Base-by-base conservation (phyloP, 1,139 yeast genomes). In the Nakaseomyces nivariensis region DNA sequence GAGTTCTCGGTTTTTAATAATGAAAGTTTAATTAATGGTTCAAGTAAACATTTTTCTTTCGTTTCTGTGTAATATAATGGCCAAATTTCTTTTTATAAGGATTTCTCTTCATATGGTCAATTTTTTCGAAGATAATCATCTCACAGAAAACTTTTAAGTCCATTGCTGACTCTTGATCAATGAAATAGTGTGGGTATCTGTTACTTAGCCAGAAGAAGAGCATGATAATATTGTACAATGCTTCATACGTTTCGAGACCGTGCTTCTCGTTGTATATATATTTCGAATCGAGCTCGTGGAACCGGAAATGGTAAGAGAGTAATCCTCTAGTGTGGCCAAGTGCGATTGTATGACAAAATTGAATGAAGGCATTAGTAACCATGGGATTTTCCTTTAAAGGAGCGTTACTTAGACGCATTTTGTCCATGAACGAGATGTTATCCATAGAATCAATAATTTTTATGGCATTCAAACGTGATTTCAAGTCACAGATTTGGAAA, bases 191-290 rank as follows among this genome's bases (percentile, higher is more conserved):
- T 0, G 97, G 96, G 72, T 85, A 90, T 61, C 97, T 69, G 63
- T 87, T 92, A 53, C 87, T 76, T 55, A 92, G 72, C 98, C 98
- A 92, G 64, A 88, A 70, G 62, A 79, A 90, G 11, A 87, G 69
- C 56, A 83, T 75, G 26, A 87, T 74, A 46, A 79, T 70, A 56
- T 80, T 78, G 68, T 92, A 96, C 55, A 85, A 70, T 24, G 75
- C 76, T 63, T 90, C 97, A 47, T 87, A 72, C 38, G 67, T 62
- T 48, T 74, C 75, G 45, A 86, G 67, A 13, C 70, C 70, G 43
- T 73, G 72, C 9, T 52, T 52, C 43, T 64, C 67, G 44, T 55
- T 57, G 25, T 54, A 52, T 47, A 62, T 62, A 46, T 49, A 57
- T 37, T 54, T 54, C 44, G 55, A 56, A 43, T 62, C 58, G 38